Evolutionary conservation across 2,329 filamentous ascomycete species (phyloP), one percentile per base, ranked within the genome.

Genomic region (Emergomyces pasteurianus): DNA sequence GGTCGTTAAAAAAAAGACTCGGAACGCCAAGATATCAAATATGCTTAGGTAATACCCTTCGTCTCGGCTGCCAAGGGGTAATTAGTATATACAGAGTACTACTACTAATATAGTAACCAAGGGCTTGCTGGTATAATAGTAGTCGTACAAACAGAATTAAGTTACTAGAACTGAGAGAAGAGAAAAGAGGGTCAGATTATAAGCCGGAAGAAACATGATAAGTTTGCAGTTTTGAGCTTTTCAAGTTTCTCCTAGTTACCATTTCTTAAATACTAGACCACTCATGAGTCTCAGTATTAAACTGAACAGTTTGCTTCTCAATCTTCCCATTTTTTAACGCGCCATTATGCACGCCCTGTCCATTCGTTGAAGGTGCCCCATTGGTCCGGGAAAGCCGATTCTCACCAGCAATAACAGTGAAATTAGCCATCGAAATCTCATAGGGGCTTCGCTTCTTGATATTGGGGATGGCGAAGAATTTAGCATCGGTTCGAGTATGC

Each of bases 401-500:
- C 61, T 79, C 84, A 0, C 84, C 85, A 31, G 73, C 79, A 62
- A 79, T 69, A 8, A 89, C 84, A 0, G 85, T 87, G 68, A 59
- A 59, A 34, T 59, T 59, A 31, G 58, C 58, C 58, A 59, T 40
- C 18, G 58, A 38, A 21, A 52, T 31, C 21, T 59, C 58, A 18
- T 28, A 18, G 28, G 58, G 58, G 10, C 16, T 57, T 46, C 54
- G 31, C 36, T 28, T 43, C 36, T 57, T 43, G 21, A 57, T 26
- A 0, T 80, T 84, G 0, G 86, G 85, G 68, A 81, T 68, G 46
- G 84, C 86, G 65, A 85, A 90, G 73, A 81, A 90, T 14, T 78
- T 77, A 0, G 86, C 86, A 18, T 81, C 76, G 1, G 87, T 77
- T 49, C 79, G 74, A 10, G 85, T 77, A 23, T 81, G 77, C n/a